Conservation (phyloP, 257 asterid species). For the Lycium ferocissimum region DNA sequence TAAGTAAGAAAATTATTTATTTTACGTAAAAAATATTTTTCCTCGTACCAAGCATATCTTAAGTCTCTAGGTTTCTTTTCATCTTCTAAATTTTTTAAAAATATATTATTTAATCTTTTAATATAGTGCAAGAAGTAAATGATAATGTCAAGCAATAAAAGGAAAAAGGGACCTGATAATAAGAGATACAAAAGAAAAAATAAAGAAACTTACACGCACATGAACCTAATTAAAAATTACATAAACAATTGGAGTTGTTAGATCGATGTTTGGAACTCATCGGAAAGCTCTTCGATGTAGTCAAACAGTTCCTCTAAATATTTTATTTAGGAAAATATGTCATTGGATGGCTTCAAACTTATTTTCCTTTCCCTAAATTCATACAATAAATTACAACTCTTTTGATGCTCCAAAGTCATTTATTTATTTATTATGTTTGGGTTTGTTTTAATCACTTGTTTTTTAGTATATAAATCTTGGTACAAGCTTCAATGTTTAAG, state of each 20-base stretch:
- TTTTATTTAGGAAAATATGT: neutral
- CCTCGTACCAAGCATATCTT: no score
- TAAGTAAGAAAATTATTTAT: no score
- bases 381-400: neutral
- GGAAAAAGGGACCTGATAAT: neutral
- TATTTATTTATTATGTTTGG: neutral
- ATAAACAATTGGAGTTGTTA: constrained; percentile 18
- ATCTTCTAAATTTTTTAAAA: no score
- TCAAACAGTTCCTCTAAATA: constrained; percentile 37
- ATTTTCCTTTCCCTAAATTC: neutral
- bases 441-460: neutral
- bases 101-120: no score
- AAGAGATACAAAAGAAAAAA: neutral
- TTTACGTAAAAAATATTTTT: no score
- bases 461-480: neutral
- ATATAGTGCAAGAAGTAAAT: neutral
- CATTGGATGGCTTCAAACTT: constrained; percentile 7
- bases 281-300: constrained; percentile 41
- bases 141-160: neutral
- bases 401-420: neutral
- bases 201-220: neutral
- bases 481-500: neutral
- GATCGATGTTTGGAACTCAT: constrained; percentile 30
- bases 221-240: neutral
- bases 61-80: no score